Percentiles rank a stretch among this genome's conserved stretches.
These are phyloP conservation scores for Calonectria ilicicola DNA, from an alignment of 2,329 filamentous ascomycete genomes.

Conservation along the genomic window DNA sequence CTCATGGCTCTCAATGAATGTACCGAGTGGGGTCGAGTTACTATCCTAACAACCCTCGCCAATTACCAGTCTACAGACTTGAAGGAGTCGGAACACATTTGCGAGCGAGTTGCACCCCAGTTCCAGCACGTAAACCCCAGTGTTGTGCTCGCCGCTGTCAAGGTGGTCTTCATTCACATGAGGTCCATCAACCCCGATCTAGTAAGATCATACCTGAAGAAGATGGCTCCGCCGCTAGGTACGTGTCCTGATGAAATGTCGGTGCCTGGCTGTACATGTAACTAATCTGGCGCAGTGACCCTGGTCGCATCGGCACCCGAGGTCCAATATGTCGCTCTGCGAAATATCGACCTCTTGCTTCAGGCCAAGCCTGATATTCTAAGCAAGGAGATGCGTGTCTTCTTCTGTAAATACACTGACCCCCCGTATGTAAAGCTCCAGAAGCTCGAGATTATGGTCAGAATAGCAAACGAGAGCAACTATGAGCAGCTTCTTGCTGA, in stretches of 20 bases:
- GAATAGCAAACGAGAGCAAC: slow-evolving; percentile 97
- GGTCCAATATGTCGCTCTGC: slow-evolving; percentile 95
- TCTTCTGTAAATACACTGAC: slow-evolving; percentile 99
- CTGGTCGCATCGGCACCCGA: slow-evolving; percentile 95
- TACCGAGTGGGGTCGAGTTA: slow-evolving; percentile 97
- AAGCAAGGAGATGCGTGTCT: slow-evolving; percentile 96
- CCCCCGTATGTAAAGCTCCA: slow-evolving; percentile 97
- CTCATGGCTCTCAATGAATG: slow-evolving; percentile 97
- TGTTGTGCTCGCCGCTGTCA: slow-evolving; percentile 96
- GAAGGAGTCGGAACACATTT: slow-evolving; percentile 98
- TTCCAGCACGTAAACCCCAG: slow-evolving; percentile 99
- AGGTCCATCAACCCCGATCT: slow-evolving; percentile 82
- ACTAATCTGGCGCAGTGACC: slow-evolving; percentile 72
- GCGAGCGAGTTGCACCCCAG: slow-evolving; percentile 93
- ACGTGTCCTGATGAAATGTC: slow-evolving; percentile 45
- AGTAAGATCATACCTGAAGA: slow-evolving; percentile 89
- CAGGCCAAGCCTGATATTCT: slow-evolving; percentile 97
- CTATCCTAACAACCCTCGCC: slow-evolving; percentile 88
- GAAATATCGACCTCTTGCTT: slow-evolving; percentile 95
- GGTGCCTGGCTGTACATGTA: neutral
- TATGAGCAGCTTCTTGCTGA: slow-evolving; percentile 95
- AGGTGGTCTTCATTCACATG: slow-evolving; percentile 98
- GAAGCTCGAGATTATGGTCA: slow-evolving; percentile 98
- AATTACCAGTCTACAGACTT: slow-evolving; percentile 88
- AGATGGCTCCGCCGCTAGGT: slow-evolving; percentile 98